phyloP scores from a whole-genome alignment of 257 asterid species.

The Voacanga thouarsii region DNA sequence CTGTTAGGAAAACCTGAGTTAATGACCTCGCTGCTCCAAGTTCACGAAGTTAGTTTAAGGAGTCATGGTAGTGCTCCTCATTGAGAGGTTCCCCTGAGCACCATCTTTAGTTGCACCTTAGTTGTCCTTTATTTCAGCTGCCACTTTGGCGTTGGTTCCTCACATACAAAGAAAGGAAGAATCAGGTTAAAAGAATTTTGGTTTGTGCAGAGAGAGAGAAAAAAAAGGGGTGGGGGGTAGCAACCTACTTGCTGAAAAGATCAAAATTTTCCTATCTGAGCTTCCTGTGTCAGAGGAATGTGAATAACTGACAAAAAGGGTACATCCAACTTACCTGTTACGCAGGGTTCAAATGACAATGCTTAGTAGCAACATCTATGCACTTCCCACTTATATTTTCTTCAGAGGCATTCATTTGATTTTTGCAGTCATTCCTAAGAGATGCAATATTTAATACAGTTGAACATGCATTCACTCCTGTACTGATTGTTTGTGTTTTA shows the following conservation, averaged over 20 bases:
- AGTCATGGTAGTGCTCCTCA: neutral
- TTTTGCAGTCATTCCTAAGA: neutral
- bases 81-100: neutral
- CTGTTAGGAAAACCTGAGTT: neutral
- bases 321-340: neutral
- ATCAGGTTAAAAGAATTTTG: neutral
- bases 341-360: neutral
- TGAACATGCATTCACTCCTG: neutral
- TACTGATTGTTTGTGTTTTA: constrained; percentile 6
- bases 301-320: neutral
- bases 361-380: neutral
- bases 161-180: neutral
- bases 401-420: neutral
- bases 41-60: neutral
- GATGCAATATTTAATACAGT: neutral
- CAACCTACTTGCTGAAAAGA: neutral
- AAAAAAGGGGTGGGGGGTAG: neutral
- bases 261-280: neutral
- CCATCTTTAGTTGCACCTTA: neutral
- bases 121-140: neutral
- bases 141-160: neutral
- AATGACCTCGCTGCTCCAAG: neutral
- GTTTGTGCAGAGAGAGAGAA: too few species aligned
- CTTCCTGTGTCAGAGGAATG: neutral
- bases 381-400: neutral